Evolutionary conservation across 441 rosid species (phyloP).

Genomic region (Aquilaria agallochum): DNA sequence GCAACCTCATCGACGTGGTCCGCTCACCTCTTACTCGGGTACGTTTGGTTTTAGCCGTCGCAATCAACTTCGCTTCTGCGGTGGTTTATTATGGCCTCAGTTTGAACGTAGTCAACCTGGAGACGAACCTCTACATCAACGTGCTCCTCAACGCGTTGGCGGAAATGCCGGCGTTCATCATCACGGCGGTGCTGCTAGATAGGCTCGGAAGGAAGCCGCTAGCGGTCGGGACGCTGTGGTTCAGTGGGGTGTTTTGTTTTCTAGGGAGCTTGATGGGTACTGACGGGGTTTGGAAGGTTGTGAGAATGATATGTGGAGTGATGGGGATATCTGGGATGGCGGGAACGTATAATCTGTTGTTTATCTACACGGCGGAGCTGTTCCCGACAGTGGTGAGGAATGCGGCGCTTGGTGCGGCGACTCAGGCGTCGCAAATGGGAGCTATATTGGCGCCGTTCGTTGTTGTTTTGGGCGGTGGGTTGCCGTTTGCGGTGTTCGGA

Average conservation of each 20-base stretch:
- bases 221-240: slow-evolving; percentile 64
- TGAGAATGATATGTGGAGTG: slow-evolving; percentile 59
- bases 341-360: slow-evolving; percentile 68
- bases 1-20: slow-evolving; percentile 45
- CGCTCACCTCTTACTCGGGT: slow-evolving; percentile 50
- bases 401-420: slow-evolving; percentile 70
- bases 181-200: slow-evolving; percentile 62
- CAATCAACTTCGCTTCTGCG: slow-evolving; percentile 56
- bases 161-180: slow-evolving; percentile 67
- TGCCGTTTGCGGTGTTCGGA: slow-evolving; percentile 64
- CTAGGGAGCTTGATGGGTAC: slow-evolving; percentile 35
- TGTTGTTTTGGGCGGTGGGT: slow-evolving; percentile 63
- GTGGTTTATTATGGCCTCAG: slow-evolving; percentile 79
- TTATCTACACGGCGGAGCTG: slow-evolving; percentile 72
- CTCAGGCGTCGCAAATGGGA: slow-evolving; percentile 77
- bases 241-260: slow-evolving; percentile 66
- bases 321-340: slow-evolving; percentile 83
- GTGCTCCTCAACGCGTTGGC: slow-evolving; percentile 71
- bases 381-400: slow-evolving; percentile 84
- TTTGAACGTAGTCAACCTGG: slow-evolving; percentile 71
- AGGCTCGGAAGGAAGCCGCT: slow-evolving; percentile 68
- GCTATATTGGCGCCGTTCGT: slow-evolving; percentile 77
- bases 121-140: slow-evolving; percentile 65
- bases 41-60: slow-evolving; percentile 43
- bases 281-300: slow-evolving; percentile 47